Evolutionary conservation across 495 filamentous ascomycete species (phyloP), one percentile per base, ranked within the genome.

Genomic region (Hyaloscypha hepaticicola): DNA sequence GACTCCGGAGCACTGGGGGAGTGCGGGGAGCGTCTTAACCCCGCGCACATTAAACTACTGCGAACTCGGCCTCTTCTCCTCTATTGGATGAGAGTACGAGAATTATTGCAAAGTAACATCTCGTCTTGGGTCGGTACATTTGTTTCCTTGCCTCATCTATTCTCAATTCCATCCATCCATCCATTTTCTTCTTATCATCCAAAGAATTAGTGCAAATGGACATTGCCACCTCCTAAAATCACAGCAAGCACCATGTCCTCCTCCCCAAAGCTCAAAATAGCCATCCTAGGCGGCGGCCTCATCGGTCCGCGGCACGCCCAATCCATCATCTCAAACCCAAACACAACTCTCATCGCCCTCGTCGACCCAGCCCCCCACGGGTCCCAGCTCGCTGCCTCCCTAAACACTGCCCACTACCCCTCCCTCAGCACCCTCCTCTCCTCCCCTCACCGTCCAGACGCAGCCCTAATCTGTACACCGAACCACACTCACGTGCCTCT

Each of bases 381-480:
- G 16, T 21, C 38, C 2, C 59, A 56, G 16, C 59, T 76, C 1
- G 77, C 79, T 7, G 61, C 61, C 9, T 62, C 62, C 16, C 66
- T 77, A 26, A 60, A 69, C 16, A 73, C 75, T 19, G 67, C 72
- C 0, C 59, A 72, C 28, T 80, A 75, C 69, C 28, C 69, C 1
- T 77, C 79, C 14, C 69, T 85, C 7, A 34, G 72, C 16, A 73
- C 72, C 0, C 76, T 86, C 53, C 72, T 87, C 1, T 58, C 72
- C 21, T 77, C 77, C 9, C 62, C 67, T 3, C 59, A 70, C 31
- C 68, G 63, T 9, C 82, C 82, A 14, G 77, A 86, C 45, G 84
- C 82, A 33, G 84, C 84, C 19, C 83, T 87, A 27, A 77, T 87
- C 59, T 85, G 82, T 74, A 87, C 84, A 1, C 85, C 85, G 5